phyloP scores from a whole-genome alignment of 495 filamentous ascomycete genomes.

The Delitschia confertaspora region DNA sequence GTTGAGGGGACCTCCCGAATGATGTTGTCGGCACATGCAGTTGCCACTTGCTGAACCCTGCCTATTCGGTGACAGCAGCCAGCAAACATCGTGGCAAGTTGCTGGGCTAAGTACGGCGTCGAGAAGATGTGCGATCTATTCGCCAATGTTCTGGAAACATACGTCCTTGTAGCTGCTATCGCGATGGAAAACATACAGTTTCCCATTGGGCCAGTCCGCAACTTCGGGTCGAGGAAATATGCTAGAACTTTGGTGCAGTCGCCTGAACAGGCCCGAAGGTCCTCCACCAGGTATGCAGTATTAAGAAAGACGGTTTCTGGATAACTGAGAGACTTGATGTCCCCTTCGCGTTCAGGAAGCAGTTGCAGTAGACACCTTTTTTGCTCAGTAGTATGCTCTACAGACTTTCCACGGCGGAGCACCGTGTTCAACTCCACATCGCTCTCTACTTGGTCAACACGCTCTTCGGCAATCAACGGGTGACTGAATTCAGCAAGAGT shows the following conservation, averaged over 20 bases:
- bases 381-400: conserved; percentile 67
- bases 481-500: conserved; percentile 77
- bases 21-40: conserved; percentile 72
- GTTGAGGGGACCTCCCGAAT: conserved; percentile 77
- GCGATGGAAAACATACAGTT: conserved; percentile 81
- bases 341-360: conserved; percentile 61
- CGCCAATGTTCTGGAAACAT: conserved; percentile 60
- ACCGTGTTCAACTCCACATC: conserved; percentile 93
- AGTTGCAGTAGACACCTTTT: conserved; percentile 65
- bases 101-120: conserved; percentile 74
- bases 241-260: conserved; percentile 78
- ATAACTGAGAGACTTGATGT: conserved; percentile 74
- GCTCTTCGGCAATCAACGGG: conserved; percentile 72
- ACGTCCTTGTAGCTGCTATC: conserved; percentile 59
- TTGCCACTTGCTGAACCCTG: conserved; percentile 76
- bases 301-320: conserved; percentile 85
- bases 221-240: conserved; percentile 86
- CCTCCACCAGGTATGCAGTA: conserved; percentile 76
- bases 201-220: conserved; percentile 69
- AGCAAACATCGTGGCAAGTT: conserved; percentile 73
- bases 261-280: conserved; percentile 67
- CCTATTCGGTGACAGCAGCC: conserved; percentile 88
- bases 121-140: conserved; percentile 67
- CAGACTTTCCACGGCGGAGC: conserved; percentile 67
- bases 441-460: conserved; percentile 80